Evolutionary conservation across 208 protist species (phyloP).

Genomic region (Sergeia podlipaevii): DNA sequence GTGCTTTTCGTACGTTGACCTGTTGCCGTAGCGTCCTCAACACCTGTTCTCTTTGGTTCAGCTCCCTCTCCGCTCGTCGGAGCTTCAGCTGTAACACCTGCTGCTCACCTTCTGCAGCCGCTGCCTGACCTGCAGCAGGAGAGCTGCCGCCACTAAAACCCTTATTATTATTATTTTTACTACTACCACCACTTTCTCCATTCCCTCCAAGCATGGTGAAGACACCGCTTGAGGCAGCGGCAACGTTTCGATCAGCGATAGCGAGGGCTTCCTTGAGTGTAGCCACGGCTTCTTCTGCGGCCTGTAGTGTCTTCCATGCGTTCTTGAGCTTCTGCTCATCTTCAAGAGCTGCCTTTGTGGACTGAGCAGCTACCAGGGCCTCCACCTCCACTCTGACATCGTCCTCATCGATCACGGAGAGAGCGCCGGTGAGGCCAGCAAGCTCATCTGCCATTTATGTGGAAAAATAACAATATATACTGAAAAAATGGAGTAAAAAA

Average conservation of each 20-base stretch:
- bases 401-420: slow-evolving; percentile 53
- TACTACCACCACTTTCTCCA: no score
- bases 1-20: slow-evolving; percentile 30
- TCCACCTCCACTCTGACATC: slow-evolving; percentile 47
- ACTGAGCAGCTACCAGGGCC: slow-evolving; percentile 35
- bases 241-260: background rate
- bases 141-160: background rate
- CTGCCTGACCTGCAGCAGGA: background rate
- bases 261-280: slow-evolving; percentile 10
- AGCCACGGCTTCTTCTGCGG: slow-evolving; percentile 15
- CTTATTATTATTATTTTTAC: no score
- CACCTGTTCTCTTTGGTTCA: slow-evolving; percentile 27
- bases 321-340: slow-evolving; percentile 38
- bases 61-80: slow-evolving; percentile 30
- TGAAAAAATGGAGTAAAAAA: slow-evolving; percentile 17
- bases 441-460: slow-evolving; percentile 33
- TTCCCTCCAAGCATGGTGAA: background rate
- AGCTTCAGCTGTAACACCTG: slow-evolving; percentile 22
- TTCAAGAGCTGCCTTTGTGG: slow-evolving; percentile 20
- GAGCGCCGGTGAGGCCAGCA: slow-evolving; percentile 15
- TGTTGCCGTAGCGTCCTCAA: slow-evolving; percentile 33
- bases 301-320: slow-evolving; percentile 37
- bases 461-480: slow-evolving; percentile 8
- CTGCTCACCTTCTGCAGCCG: slow-evolving; percentile 10
- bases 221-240: background rate